Percentiles rank a stretch among this genome's conserved stretches.
Conservation (phyloP, 2,329 filamentous ascomycete genomes). For the Fusarium odoratissimum region DNA sequence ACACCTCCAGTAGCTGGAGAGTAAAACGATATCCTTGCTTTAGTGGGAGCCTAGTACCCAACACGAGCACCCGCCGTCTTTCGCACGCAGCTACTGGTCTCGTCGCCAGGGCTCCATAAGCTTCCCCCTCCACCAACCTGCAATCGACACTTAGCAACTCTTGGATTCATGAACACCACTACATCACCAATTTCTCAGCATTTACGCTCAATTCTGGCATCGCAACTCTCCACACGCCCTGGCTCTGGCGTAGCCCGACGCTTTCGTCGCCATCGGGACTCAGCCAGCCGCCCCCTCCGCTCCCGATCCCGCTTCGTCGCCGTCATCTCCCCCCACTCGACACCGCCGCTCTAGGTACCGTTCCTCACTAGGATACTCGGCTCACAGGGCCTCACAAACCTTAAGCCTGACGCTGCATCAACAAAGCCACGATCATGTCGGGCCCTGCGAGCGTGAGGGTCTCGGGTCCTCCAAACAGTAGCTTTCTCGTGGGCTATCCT, state of each 20-base stretch:
- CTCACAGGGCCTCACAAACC: slow-evolving; percentile 22
- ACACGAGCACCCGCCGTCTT: slow-evolving; percentile 18
- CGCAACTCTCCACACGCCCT: slow-evolving; percentile 17
- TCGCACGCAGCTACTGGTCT: slow-evolving; percentile 16
- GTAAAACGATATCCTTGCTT: slow-evolving; percentile 12
- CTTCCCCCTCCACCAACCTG: slow-evolving; percentile 25
- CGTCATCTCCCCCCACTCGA: slow-evolving; percentile 39
- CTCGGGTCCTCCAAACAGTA: slow-evolving; percentile 96
- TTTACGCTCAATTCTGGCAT: slow-evolving; percentile 32
- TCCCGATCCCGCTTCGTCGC: slow-evolving; percentile 32
- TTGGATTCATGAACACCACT: slow-evolving; percentile 42
- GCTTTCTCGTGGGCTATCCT: slow-evolving; percentile 95
- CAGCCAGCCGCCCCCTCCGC: slow-evolving; percentile 36
- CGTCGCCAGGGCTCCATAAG: slow-evolving; percentile 18
- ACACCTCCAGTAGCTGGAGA: background rate
- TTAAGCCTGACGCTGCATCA: slow-evolving; percentile 17
- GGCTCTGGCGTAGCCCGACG: slow-evolving; percentile 38
- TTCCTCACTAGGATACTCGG: slow-evolving; percentile 20
- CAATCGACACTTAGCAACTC: slow-evolving; percentile 20
- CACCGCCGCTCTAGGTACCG: slow-evolving; percentile 34
- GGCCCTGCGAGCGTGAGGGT: slow-evolving; percentile 77
- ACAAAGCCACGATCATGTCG: slow-evolving; percentile 39
- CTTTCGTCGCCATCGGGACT: slow-evolving; percentile 39
- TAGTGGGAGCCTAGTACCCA: slow-evolving; percentile 30
- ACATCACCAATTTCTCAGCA: slow-evolving; percentile 35